phyloP scores from a whole-genome alignment of 495 filamentous ascomycete species.

The Chaetomium fimeti region DNA sequence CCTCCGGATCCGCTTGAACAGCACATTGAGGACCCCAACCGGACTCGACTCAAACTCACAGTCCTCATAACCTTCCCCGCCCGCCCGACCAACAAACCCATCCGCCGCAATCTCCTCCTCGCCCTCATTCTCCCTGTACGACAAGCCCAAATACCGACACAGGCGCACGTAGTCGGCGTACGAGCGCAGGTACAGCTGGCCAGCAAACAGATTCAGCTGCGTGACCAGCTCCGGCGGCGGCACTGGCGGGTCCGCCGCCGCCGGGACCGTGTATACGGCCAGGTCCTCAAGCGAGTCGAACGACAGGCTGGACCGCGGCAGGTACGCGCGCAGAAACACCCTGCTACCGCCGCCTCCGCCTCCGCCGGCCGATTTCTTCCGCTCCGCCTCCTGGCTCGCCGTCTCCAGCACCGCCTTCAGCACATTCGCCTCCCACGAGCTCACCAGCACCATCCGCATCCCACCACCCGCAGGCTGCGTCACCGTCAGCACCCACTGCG shows the following conservation, averaged over 20 bases:
- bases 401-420: slow-evolving; percentile 40
- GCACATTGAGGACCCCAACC: slow-evolving; percentile 50
- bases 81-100: slow-evolving; percentile 40
- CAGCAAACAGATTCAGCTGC: slow-evolving; percentile 65
- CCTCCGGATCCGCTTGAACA: slow-evolving; percentile 53
- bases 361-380: too few relatives aligned
- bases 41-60: slow-evolving; percentile 49
- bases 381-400: background rate
- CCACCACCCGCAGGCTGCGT: slow-evolving; percentile 11
- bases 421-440: slow-evolving; percentile 60
- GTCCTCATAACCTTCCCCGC: slow-evolving; percentile 27
- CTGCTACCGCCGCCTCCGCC: background rate
- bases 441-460: slow-evolving; percentile 54
- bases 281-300: slow-evolving; percentile 52
- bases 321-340: slow-evolving; percentile 58
- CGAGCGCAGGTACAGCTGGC: slow-evolving; percentile 59
- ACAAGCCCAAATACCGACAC: slow-evolving; percentile 55
- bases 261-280: slow-evolving; percentile 41
- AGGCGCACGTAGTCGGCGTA: slow-evolving; percentile 54
- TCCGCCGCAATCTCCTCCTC: slow-evolving; percentile 41
- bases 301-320: slow-evolving; percentile 50
- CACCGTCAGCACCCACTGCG: slow-evolving; percentile 58
- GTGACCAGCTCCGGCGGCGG: slow-evolving; percentile 30
- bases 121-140: slow-evolving; percentile 23
- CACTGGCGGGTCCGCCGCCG: slow-evolving; percentile 7